Percentiles rank a stretch among this genome's conserved stretches.
These are phyloP conservation scores for Coniferiporia sulphurascens DNA, from an alignment of 1,284 basidiomycete species.

Conservation along the genomic window DNA sequence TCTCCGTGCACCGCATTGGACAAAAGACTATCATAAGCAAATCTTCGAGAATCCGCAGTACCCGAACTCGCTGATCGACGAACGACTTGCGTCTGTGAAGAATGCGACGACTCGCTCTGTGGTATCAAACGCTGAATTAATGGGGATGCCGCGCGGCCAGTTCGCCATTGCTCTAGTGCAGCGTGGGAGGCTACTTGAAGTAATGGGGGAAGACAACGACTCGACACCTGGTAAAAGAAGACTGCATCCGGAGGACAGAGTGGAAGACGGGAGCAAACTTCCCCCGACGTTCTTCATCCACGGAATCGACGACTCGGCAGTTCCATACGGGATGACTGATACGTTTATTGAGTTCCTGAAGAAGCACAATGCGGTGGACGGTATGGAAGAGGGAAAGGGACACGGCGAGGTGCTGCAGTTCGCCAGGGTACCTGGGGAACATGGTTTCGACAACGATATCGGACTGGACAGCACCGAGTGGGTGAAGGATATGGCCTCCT, in stretches of 20 bases:
- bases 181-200: slow-evolving; percentile 1
- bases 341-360: slow-evolving; percentile 9
- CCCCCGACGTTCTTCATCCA: slow-evolving; percentile 16
- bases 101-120: neutral
- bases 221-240: neutral
- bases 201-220: slow-evolving; percentile 2
- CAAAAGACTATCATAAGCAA: slow-evolving; percentile 7
- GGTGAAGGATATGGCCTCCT: slow-evolving; percentile 1
- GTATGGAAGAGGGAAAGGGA: slow-evolving; percentile 1
- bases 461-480: slow-evolving; percentile 6
- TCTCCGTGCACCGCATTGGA: slow-evolving; percentile 4
- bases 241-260: slow-evolving; percentile 12
- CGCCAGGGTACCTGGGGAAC: slow-evolving; percentile 8
- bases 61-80: slow-evolving; percentile 11
- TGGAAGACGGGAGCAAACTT: slow-evolving; percentile 4
- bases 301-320: slow-evolving; percentile 9
- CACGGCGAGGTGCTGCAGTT: slow-evolving; percentile 4
- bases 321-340: slow-evolving; percentile 6
- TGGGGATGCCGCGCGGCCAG: neutral
- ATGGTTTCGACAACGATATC: slow-evolving; percentile 9
- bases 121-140: neutral
- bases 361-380: slow-evolving; percentile 7
- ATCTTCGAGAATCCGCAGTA: slow-evolving; percentile 7
- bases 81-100: slow-evolving; percentile 1
- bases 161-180: slow-evolving; percentile 9